phyloP scores from a whole-genome alignment of 495 filamentous ascomycete species.

The Penicillium dipodomyicola region DNA sequence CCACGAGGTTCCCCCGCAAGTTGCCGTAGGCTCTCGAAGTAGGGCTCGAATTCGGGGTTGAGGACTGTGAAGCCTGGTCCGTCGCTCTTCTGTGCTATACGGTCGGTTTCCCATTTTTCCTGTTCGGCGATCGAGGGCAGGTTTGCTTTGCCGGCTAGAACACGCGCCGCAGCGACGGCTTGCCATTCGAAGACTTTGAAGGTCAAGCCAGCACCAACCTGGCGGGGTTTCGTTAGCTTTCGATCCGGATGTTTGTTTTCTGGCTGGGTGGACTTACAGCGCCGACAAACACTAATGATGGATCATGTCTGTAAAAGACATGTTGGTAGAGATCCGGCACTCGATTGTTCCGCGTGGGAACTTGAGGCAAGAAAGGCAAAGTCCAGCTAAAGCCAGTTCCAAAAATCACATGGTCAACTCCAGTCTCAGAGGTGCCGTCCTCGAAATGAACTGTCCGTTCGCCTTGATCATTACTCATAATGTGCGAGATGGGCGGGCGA shows the following conservation, averaged over 20 bases:
- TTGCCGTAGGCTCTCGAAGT: constrained; percentile 50
- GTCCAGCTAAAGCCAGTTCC: constrained; percentile 58
- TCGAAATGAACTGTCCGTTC: constrained; percentile 45
- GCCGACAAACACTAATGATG: constrained; percentile 38
- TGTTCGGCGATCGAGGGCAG: constrained; percentile 45
- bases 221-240: constrained; percentile 33
- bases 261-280: constrained; percentile 41
- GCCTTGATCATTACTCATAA: constrained; percentile 34
- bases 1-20: constrained; percentile 46
- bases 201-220: constrained; percentile 56
- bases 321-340: constrained; percentile 57
- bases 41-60: constrained; percentile 53
- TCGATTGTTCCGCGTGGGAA: constrained; percentile 51
- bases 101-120: constrained; percentile 50
- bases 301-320: constrained; percentile 48
- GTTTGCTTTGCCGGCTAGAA: constrained; percentile 49
- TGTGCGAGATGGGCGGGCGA: constrained; percentile 46
- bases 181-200: constrained; percentile 63
- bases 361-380: constrained; percentile 51
- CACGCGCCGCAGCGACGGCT: constrained; percentile 54
- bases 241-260: constrained; percentile 11
- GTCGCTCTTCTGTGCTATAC: constrained; percentile 50
- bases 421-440: constrained; percentile 45
- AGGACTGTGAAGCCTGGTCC: constrained; percentile 48
- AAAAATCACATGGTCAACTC: constrained; percentile 57